A percentile compares a stretch with the other conserved stretches of the same genome.
Conservation (phyloP, 139 green algal genomes). For the Marvania coccoides region DNA sequence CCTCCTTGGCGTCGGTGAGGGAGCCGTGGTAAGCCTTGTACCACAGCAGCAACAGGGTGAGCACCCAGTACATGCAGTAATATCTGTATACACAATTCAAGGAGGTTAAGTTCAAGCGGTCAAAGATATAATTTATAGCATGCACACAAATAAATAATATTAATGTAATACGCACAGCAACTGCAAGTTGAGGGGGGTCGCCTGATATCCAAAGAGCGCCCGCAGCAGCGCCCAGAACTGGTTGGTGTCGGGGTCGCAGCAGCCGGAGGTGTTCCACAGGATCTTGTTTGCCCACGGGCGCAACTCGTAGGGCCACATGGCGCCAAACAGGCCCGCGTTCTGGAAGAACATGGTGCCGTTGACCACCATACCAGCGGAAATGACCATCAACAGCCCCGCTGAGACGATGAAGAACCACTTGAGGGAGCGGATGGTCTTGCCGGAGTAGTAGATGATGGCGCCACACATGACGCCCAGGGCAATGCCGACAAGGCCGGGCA, state of each 20-base stretch:
- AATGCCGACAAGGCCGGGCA: conserved; percentile 39
- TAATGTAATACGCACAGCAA: too few species aligned
- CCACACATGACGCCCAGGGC: conserved; percentile 24
- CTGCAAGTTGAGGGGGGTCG: conserved; percentile 11
- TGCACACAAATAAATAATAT: too few species aligned
- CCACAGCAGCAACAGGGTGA: conserved; percentile 4
- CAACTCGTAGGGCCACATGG: conserved; percentile 15
- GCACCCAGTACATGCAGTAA: conserved; percentile 26
- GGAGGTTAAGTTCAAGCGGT: too few species aligned
- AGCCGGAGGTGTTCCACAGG: conserved; percentile 34
- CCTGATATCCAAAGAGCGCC: conserved; percentile 47
- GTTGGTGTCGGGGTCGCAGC: conserved; percentile 35
- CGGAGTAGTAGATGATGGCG: conserved; percentile 39
- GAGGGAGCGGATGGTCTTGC: conserved; percentile 36
- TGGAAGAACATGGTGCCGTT: conserved; percentile 20
- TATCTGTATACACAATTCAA: too few species aligned
- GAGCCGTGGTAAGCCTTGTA: conserved; percentile 13
- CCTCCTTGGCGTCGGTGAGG: conserved; percentile 19
- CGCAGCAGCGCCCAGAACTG: conserved; percentile 33
- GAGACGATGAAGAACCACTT: conserved; percentile 46
- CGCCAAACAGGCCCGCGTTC: conserved; percentile 30
- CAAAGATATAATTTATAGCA: too few species aligned
- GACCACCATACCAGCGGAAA: conserved; percentile 34
- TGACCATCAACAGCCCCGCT: conserved; percentile 37
- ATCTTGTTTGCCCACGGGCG: conserved; percentile 33